Conservation (phyloP, 176 grass and related monocot genomes). For the Bolboschoenus planiculmis region DNA sequence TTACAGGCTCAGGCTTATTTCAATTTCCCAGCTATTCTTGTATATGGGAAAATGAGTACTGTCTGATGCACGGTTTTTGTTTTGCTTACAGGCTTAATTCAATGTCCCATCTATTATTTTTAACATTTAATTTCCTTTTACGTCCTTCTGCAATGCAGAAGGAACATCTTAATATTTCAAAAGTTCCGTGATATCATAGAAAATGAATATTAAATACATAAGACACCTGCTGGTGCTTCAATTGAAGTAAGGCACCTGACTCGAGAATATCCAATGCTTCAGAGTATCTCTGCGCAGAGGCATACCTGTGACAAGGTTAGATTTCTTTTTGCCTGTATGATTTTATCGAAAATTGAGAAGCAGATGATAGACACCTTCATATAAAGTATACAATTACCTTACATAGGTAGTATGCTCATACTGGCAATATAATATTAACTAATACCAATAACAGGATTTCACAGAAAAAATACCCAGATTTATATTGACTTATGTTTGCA, state of each 20-base stretch:
- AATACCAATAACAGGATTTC: background rate
- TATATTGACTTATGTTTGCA: too few relatives aligned
- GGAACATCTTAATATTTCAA: constrained; percentile 17
- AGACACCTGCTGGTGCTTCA: constrained; percentile 83
- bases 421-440: background rate
- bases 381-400: background rate
- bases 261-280: constrained; percentile 88
- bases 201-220: constrained; percentile 9
- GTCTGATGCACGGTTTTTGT: background rate
- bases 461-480: background rate
- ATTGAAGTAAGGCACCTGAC: constrained; percentile 70
- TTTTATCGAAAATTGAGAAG: background rate
- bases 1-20: background rate
- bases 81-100: background rate
- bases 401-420: background rate
- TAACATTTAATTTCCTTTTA: background rate
- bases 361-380: background rate
- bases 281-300: constrained; percentile 57
- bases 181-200: background rate
- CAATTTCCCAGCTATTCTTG: background rate
- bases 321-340: constrained; percentile 1
- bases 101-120: background rate
- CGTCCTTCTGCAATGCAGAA: background rate
- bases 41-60: background rate
- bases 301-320: constrained; percentile 50